Conservation (phyloP, 106 monocot species). For the Triglochin maritima region DNA sequence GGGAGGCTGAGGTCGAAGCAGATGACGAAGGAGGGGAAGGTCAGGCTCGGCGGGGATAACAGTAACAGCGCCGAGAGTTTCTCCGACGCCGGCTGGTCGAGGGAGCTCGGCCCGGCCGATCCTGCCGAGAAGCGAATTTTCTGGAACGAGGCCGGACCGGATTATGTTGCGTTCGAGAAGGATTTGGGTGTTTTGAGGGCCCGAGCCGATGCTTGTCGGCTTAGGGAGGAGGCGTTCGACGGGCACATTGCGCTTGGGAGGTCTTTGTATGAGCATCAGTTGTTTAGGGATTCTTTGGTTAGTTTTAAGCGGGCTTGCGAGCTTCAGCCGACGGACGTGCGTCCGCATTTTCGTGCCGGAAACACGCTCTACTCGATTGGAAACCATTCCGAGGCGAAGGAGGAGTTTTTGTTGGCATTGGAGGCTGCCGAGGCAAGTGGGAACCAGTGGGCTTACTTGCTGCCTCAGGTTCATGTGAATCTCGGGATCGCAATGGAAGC, state of each 20-base stretch:
- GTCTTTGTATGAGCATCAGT: slow-evolving; percentile 57
- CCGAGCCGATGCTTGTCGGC: slow-evolving; percentile 45
- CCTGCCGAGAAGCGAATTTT: slow-evolving; percentile 23
- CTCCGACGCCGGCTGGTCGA: slow-evolving; percentile 90
- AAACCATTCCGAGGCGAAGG: slow-evolving; percentile 63
- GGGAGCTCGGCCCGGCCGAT: slow-evolving; percentile 53
- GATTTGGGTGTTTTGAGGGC: slow-evolving; percentile 48
- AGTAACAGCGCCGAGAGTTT: slow-evolving; percentile 68
- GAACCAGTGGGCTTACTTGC: slow-evolving; percentile 57
- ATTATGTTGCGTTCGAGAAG: slow-evolving; percentile 50
- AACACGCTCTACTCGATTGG: slow-evolving; percentile 73
- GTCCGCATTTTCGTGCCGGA: slow-evolving; percentile 77
- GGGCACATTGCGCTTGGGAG: slow-evolving; percentile 89
- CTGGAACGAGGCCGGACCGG: slow-evolving; percentile 57
- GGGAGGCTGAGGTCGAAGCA: slow-evolving; percentile 66
- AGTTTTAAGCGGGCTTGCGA: slow-evolving; percentile 85
- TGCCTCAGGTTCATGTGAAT: slow-evolving; percentile 94
- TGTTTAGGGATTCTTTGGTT: slow-evolving; percentile 54
- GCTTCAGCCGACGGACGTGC: slow-evolving; percentile 72
- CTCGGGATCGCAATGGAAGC: slow-evolving; percentile 77
- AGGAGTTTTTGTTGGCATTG: slow-evolving; percentile 81
- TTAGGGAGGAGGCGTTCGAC: slow-evolving; percentile 85
- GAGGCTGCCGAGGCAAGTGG: slow-evolving; percentile 91
- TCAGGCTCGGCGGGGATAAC: slow-evolving; percentile 2
- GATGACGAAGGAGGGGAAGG: slow-evolving; percentile 28